Percentiles rank a stretch among this genome's conserved stretches.
Evolutionary conservation across 2,329 filamentous ascomycete genomes (phyloP).

Genomic region (Metarhizium guizhouense): DNA sequence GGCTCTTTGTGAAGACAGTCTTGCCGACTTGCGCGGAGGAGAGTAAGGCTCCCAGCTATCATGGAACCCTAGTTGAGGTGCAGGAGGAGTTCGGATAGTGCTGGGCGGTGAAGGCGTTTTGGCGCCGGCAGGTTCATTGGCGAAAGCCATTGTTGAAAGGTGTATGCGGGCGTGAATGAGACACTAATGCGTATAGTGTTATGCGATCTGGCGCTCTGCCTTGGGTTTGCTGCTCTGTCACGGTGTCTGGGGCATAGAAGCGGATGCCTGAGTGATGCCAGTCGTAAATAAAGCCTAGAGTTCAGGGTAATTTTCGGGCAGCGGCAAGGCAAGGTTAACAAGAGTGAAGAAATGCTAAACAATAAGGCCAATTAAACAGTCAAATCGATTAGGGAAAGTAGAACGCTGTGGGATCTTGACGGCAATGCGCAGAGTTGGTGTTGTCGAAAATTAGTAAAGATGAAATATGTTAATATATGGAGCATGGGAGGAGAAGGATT

Average conservation of each 20-base stretch:
- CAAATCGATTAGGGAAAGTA: background rate
- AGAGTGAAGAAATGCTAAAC: slow-evolving; percentile 1
- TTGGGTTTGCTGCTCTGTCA: background rate
- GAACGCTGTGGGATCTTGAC: background rate
- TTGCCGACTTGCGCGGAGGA: slow-evolving; percentile 59
- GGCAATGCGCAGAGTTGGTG: slow-evolving; percentile 1
- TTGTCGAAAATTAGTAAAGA: slow-evolving; percentile 1
- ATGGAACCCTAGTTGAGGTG: slow-evolving; percentile 57
- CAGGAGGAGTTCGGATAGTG: slow-evolving; percentile 55
- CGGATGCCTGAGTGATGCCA: slow-evolving; percentile 6
- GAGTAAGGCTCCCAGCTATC: slow-evolving; percentile 67
- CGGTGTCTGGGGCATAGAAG: slow-evolving; percentile 11
- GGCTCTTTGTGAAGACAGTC: slow-evolving; percentile 48
- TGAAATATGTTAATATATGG: slow-evolving; percentile 6
- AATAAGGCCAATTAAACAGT: background rate
- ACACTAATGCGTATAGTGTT: slow-evolving; percentile 3
- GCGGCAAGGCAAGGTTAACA: background rate
- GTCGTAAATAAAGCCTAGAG: background rate
- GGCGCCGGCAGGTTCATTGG: slow-evolving; percentile 3
- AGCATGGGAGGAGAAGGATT: slow-evolving; percentile 12
- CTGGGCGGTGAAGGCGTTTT: slow-evolving; percentile 52
- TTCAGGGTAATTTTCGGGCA: background rate
- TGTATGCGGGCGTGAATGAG: slow-evolving; percentile 1
- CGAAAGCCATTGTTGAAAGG: slow-evolving; percentile 18
- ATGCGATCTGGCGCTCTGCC: background rate